Evolutionary conservation across 768 basidiomycete genomes (phyloP), one percentile per base, ranked within the genome.

Genomic region (Hypholoma sublateritium): DNA sequence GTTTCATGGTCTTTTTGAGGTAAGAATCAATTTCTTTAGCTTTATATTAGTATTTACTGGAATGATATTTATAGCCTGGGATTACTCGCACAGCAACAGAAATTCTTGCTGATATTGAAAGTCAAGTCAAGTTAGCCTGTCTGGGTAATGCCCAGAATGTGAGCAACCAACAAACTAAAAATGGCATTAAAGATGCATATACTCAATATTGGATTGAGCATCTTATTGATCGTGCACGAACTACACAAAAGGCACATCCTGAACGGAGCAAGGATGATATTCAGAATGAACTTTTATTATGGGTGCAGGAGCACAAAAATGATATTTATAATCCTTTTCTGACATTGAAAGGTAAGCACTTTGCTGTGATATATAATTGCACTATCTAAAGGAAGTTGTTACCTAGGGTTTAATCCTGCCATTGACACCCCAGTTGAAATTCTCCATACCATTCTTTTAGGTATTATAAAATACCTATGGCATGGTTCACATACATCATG

Each of bases 101-200:
- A 0, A 72, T 61, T 2, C n/a, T 21, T 72, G 1, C 24, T 5
- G 59, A 64, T 8, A 58, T 77, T 3, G 60, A 72, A 28, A 52
- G 46, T 0, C 77, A 80, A 56, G 49, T 78, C 3, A 13, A 58
- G 35, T 9, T 56, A 0, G 74, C 75, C 5, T 73, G 69, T 45
- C 50, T 62, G 0, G 73, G 76, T 42, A 64, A 74, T 16, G 59
- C 67, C 8, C 54, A 67, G 1, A 57, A 17, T 1, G 69, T 78
- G 0, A 57, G 62, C 1, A 58, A 66, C 3, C n/a, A 48, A 1
- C 76, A 78, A 53, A 70, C 70, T 0, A 50, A 59, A 9, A 69
- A 64, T 1, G 76, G 78, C 8, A 57, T 77, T 19, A 78, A 80
- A 57, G 78, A 79, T 56, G 45, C 50, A n/a, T 70, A 69, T 47